A percentile compares a stretch with the other conserved stretches of the same genome.
These are phyloP conservation scores for Discostella stelligera DNA, from an alignment of 352 stramenopile species.

Conservation along the genomic window DNA sequence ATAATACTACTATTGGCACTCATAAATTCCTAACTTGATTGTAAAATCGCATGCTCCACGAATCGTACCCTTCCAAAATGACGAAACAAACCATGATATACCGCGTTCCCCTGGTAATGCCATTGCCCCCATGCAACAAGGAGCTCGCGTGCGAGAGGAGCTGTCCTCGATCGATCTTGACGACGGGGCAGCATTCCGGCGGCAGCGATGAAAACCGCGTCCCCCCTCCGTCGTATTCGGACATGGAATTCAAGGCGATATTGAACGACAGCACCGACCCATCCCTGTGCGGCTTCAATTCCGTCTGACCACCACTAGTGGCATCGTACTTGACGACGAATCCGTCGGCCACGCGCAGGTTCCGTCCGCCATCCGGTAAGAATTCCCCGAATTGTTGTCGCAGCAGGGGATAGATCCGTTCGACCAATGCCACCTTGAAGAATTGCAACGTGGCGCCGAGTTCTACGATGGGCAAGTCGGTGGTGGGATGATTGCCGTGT, in stretches of 20 bases:
- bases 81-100: conserved; percentile 68
- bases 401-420: conserved; percentile 62
- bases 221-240: conserved; percentile 60
- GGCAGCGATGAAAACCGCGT: conserved; percentile 53
- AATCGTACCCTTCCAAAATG: conserved; percentile 57
- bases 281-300: conserved; percentile 65
- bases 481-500: conserved; percentile 62
- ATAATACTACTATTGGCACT: neutral
- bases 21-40: conserved; percentile 61
- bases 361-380: conserved; percentile 34
- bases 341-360: conserved; percentile 60
- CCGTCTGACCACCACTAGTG: conserved; percentile 47
- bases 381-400: conserved; percentile 40
- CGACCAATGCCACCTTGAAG: conserved; percentile 42
- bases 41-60: conserved; percentile 67
- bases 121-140: conserved; percentile 60
- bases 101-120: conserved; percentile 53
- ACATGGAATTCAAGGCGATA: conserved; percentile 53
- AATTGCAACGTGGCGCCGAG: conserved; percentile 52
- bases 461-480: conserved; percentile 55
- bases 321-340: conserved; percentile 74
- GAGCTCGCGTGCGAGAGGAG: conserved; percentile 49
- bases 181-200: too few species aligned
- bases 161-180: conserved; percentile 53
- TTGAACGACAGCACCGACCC: conserved; percentile 61